These are phyloP conservation scores for Fraxinus baroniana DNA, from an alignment of 305 asterid species.

Conservation along the genomic window DNA sequence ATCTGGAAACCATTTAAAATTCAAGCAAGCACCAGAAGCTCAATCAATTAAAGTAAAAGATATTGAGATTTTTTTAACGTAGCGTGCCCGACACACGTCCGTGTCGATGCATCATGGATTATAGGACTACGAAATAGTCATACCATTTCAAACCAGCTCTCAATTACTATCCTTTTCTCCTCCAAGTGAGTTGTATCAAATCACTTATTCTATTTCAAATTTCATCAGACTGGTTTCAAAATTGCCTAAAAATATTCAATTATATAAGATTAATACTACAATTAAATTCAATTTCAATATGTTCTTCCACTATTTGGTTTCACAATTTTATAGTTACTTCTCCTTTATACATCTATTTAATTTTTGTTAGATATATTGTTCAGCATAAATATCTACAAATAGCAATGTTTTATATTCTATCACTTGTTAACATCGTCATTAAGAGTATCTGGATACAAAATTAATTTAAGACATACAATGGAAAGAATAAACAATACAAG, in stretches of 20 bases:
- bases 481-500: background rate
- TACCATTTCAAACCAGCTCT: background rate
- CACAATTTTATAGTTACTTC: background rate
- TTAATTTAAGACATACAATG: background rate
- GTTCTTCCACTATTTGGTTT: background rate
- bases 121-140: background rate
- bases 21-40: background rate
- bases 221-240: background rate
- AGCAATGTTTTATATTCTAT: background rate
- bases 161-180: background rate
- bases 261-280: background rate
- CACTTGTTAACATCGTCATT: background rate
- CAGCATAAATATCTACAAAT: background rate
- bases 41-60: background rate
- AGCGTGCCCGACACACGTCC: too few relatives aligned
- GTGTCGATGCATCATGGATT: background rate
- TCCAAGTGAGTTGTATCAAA: background rate
- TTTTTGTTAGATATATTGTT: background rate
- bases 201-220: background rate
- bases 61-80: too few relatives aligned
- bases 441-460: background rate
- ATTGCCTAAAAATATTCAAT: background rate
- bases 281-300: background rate
- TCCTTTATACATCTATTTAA: background rate
- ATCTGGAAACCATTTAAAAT: background rate